These are phyloP conservation scores for Ceratobasidium sp. DNA, from an alignment of 1,284 basidiomycete genomes.

Conservation along the genomic window DNA sequence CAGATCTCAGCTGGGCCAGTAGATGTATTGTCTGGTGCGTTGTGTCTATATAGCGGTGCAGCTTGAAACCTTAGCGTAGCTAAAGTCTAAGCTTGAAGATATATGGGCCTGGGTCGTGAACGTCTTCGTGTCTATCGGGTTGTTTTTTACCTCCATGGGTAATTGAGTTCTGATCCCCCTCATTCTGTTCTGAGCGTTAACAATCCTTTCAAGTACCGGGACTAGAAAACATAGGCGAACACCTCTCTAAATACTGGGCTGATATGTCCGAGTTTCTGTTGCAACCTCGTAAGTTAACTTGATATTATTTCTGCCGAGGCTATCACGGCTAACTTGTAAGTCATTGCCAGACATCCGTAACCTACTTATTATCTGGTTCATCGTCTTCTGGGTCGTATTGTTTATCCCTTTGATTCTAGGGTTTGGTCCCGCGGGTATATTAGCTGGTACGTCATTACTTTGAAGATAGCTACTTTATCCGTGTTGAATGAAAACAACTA, in stretches of 20 bases:
- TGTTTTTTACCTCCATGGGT: not conserved
- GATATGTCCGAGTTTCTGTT: constrained; percentile 27
- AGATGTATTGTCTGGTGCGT: not conserved
- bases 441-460: constrained; percentile 15
- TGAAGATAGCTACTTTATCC: not conserved
- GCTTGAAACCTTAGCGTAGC: too few relatives aligned
- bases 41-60: not conserved
- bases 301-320: not conserved
- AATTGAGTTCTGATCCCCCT: not conserved
- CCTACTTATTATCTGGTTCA: constrained; percentile 32
- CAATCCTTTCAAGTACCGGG: not conserved
- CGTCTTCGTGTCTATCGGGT: constrained; percentile 15
- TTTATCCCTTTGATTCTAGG: constrained; percentile 36
- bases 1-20: not conserved
- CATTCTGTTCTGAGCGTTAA: not conserved
- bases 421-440: constrained; percentile 26
- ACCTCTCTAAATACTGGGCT: constrained; percentile 9
- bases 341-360: constrained; percentile 18
- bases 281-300: constrained; percentile 23
- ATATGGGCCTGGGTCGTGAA: constrained; percentile 23
- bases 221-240: not conserved
- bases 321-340: not conserved
- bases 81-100: not conserved
- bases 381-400: constrained; percentile 33
- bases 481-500: not conserved